Evolutionary conservation across 2,329 filamentous ascomycete genomes (phyloP), one percentile per base, ranked within the genome.

Genomic region (Rhinocladiella similis): DNA sequence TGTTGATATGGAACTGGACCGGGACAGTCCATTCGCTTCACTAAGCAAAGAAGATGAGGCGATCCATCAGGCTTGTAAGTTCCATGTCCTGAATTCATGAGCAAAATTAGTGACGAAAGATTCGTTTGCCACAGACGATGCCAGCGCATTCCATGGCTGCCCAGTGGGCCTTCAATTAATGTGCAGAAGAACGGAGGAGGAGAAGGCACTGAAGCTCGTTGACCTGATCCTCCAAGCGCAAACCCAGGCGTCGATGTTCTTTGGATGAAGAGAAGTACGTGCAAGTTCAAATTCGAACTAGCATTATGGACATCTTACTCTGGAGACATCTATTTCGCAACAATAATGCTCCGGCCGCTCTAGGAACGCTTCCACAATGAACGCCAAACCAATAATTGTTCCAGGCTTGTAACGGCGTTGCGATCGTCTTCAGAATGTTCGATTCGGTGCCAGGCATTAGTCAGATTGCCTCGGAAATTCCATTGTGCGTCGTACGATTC

Each of bases 371-470:
- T 33, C 10, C 27, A 2, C 27, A 33, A 12, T 2, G 10, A 5
- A 6, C 27, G 27, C 5, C 27, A 6, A 9, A 33, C 4, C 27
- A 3, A 33, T 2, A 7, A 33, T 33, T 33, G 27, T 7, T 33
- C 10, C 10, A 2, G 27, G 27, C 27, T 33, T 33, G 27, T 7
- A 33, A 2, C 27, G 2, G 9, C 27, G 9, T 33, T 33, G 4
- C 10, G 27, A 12, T 33, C 27, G 27, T 33, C 27, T 33, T 39
- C 27, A 51, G 20, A 25, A 47, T 60, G 55, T 14, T 63, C 56
- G 33, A 87, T 74, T 2, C 83, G 78, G 67, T 88, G 84, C 85
- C 85, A 88, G 1, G 83, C 84, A n/a, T 82, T 86, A 1, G 83
- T 83, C 53, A 87, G 73, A 67, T 87, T 87, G 0, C 85, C 85